Evolutionary conservation across 1,284 basidiomycete species (phyloP).

Genomic region (Trametes polyzona): DNA sequence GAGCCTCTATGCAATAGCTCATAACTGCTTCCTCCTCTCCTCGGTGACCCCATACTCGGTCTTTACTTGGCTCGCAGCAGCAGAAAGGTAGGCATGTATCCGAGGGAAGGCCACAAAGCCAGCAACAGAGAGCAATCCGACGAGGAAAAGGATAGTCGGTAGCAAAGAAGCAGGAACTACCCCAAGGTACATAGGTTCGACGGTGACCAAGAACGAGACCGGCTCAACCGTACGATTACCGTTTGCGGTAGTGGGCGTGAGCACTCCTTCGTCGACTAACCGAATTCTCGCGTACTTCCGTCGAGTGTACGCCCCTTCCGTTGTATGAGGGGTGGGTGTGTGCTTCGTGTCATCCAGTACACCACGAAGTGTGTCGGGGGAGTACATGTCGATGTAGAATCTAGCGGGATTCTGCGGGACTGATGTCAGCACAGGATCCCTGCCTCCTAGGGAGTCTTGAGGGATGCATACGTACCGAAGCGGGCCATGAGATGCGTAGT

Average conservation of each 20-base stretch:
- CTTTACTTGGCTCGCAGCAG: conserved; percentile 21
- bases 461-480: conserved; percentile 52
- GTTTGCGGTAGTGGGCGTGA: conserved; percentile 38
- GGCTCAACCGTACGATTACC: conserved; percentile 13
- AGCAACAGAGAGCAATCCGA: conserved; percentile 16
- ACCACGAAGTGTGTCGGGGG: conserved; percentile 12
- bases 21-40: not conserved
- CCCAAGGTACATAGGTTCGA: conserved; percentile 65
- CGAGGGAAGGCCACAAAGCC: conserved; percentile 24
- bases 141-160: conserved; percentile 37
- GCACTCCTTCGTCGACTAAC: conserved; percentile 53
- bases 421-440: not conserved
- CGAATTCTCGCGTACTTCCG: conserved; percentile 58
- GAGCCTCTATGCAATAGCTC: not conserved
- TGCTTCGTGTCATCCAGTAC: not conserved
- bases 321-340: not conserved
- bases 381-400: conserved; percentile 27
- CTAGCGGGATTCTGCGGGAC: conserved; percentile 35
- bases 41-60: conserved; percentile 5
- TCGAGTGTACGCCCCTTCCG: conserved; percentile 36
- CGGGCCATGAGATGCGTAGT: conserved; percentile 66
- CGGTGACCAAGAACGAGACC: conserved; percentile 52
- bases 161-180: conserved; percentile 58
- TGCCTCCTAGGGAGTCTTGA: not conserved
- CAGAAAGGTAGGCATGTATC: conserved; percentile 13